Evolutionary conservation across 139 green algal genomes (phyloP).

Genomic region (Haematococcus lacustris): DNA sequence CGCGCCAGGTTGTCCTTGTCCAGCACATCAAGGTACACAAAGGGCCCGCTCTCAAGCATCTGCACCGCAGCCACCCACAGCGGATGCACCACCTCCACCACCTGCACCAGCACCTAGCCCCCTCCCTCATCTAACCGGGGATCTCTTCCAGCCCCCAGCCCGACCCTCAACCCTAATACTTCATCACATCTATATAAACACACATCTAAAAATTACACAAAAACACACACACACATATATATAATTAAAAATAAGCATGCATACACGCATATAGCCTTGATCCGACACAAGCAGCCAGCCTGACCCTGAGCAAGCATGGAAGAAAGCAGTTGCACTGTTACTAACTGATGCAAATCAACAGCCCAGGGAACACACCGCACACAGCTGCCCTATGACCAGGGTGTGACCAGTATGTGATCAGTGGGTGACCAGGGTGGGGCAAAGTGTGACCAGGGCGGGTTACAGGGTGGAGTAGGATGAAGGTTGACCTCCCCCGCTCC

Average conservation of each 20-base stretch:
- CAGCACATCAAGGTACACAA: slow-evolving; percentile 9
- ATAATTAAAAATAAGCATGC: neutral
- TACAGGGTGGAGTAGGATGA: neutral
- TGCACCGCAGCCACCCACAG: neutral
- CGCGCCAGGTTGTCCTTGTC: slow-evolving; percentile 43
- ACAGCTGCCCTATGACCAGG: too few relatives aligned
- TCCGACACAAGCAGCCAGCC: too few relatives aligned
- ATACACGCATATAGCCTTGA: too few relatives aligned
- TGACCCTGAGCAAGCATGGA: too few relatives aligned
- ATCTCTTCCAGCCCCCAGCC: neutral
- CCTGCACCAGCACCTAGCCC: neutral
- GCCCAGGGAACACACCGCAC: too few relatives aligned
- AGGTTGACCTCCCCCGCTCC: neutral
- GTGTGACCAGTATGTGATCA: too few relatives aligned
- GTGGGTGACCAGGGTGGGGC: too few relatives aligned
- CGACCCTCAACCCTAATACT: neutral
- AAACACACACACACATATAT: neutral
- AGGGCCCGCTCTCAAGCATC: slow-evolving; percentile 5
- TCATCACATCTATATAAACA: neutral
- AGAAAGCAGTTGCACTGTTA: too few relatives aligned
- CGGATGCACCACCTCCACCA: neutral
- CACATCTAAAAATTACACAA: neutral
- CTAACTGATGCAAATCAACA: too few relatives aligned
- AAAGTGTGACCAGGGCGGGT: neutral
- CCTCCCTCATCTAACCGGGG: neutral